Evolutionary conservation across 208 protist species (phyloP).

Genomic region (Leishmania martiniquensis): DNA sequence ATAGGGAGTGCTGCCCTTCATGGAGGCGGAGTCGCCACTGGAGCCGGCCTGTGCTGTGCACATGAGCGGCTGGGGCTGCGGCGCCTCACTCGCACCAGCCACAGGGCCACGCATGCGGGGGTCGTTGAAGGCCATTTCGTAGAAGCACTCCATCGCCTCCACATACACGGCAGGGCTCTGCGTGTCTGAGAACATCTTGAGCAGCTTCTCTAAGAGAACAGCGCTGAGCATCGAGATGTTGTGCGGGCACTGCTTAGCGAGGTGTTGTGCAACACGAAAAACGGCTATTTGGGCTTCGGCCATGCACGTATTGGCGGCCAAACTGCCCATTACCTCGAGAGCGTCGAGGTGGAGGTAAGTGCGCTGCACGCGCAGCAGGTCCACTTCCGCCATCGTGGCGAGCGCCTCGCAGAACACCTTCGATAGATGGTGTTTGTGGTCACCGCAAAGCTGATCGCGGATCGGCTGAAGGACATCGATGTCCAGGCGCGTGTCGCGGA

Average conservation of each 20-base stretch:
- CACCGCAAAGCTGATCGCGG: constrained; percentile 59
- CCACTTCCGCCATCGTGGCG: constrained; percentile 29
- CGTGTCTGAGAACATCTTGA: constrained; percentile 38
- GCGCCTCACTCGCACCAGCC: constrained; percentile 2
- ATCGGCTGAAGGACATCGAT: constrained; percentile 53
- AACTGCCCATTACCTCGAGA: constrained; percentile 61
- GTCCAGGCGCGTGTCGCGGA: constrained; percentile 40
- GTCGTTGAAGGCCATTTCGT: constrained; percentile 71
- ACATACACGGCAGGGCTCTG: constrained; percentile 53
- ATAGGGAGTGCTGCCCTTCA: constrained; percentile 34
- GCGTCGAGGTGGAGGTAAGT: constrained; percentile 68
- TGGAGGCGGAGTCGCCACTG: neutral
- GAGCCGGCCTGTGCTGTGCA: neutral
- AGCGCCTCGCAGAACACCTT: constrained; percentile 68
- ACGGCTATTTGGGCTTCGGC: constrained; percentile 63
- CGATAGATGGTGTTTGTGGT: constrained; percentile 34
- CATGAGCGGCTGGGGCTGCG: constrained; percentile 13
- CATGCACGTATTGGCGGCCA: constrained; percentile 39
- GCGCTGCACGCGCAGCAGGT: constrained; percentile 29
- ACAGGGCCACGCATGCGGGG: constrained; percentile 27
- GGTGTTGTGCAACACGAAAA: constrained; percentile 42
- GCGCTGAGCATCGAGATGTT: constrained; percentile 57
- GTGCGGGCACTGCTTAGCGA: constrained; percentile 41
- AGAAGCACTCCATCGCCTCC: constrained; percentile 67
- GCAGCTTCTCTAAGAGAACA: constrained; percentile 42